Evolutionary conservation across 306 rosid genomes (phyloP), one percentile per base, ranked within the genome.

Genomic region (Cicer bijugum): DNA sequence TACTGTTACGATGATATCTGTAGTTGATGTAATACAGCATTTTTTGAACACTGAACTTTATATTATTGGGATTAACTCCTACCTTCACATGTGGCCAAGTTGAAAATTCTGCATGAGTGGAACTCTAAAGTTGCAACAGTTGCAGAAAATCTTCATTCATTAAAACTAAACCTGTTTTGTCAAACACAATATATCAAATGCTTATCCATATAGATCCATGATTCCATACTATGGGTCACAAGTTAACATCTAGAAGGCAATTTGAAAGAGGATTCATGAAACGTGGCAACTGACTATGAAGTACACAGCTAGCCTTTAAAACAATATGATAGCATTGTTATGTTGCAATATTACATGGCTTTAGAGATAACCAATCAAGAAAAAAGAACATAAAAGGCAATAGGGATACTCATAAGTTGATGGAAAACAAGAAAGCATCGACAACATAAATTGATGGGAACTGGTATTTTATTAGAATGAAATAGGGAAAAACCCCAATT

Each of bases 161-260:
- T 20, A 6, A 57, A 64, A 72, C 16, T 57, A 75, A 69, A 60
- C 23, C 51, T 40, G 44, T 14, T 44, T 42, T 65, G 53, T 20
- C 38, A 43, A 65, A 65, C 11, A 43, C 7, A 43, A 65, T 43
- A 43, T 7, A 19, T 17, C 11, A 65, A 65, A 65, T 43, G 39
- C 38, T 65, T 42, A 65, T 42, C 14, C 2, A 42, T 19, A 17
- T 8, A 10, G 14, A 19, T 14, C 48, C 15, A 6, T 42, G 69
- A 64, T 37, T 17, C 38, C 15, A 64, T 40, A 64, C 51, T 64
- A 43, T 65, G 6, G 53, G 19, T 65, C 38, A 43, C 71, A 65
- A 23, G 70, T 69, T 62, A 15, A 70, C 62, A 66, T 20, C 68
- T 9, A 48, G 71, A 72, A 52, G 66, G 56, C 76, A 82, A n/a